phyloP scores from a whole-genome alignment of 176 grass and related monocot species.

The Otatea glauca region DNA sequence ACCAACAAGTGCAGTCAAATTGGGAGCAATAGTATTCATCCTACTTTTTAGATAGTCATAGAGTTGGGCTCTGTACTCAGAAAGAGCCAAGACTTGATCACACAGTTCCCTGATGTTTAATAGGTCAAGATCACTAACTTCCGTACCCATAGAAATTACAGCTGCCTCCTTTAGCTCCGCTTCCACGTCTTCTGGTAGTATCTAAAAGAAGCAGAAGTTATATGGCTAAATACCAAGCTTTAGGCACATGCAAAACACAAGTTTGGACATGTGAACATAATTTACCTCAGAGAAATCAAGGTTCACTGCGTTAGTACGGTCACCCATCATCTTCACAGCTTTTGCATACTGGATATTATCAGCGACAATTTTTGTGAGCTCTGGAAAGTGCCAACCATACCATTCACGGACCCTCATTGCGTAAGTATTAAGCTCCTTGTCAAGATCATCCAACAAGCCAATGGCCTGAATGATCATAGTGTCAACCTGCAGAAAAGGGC shows the following conservation, averaged over 20 bases:
- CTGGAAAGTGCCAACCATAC: slow-evolving; percentile 98
- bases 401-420: slow-evolving; percentile 98
- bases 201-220: slow-evolving; percentile 48
- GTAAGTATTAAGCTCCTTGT: slow-evolving; percentile 92
- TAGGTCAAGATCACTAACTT: slow-evolving; percentile 88
- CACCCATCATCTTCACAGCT: slow-evolving; percentile 80
- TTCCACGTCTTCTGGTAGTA: slow-evolving; percentile 82
- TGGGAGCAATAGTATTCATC: slow-evolving; percentile 96
- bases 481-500: slow-evolving; percentile 63
- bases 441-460: slow-evolving; percentile 93
- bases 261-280: not conserved
- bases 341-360: slow-evolving; percentile 95
- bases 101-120: slow-evolving; percentile 82
- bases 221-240: not conserved
- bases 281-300: slow-evolving; percentile 92
- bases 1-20: slow-evolving; percentile 87
- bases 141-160: slow-evolving; percentile 94
- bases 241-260: not conserved
- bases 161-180: slow-evolving; percentile 76
- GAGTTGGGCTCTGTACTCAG: slow-evolving; percentile 89
- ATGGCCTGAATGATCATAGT: slow-evolving; percentile 99
- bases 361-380: slow-evolving; percentile 82
- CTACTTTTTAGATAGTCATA: slow-evolving; percentile 80
- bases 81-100: slow-evolving; percentile 90
- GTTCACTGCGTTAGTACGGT: slow-evolving; percentile 62